A percentile compares a stretch with the other conserved stretches of the same genome.
These are phyloP conservation scores for Saccharomycopsis sp. DNA, from an alignment of 805 yeast genomes.

Conservation along the genomic window DNA sequence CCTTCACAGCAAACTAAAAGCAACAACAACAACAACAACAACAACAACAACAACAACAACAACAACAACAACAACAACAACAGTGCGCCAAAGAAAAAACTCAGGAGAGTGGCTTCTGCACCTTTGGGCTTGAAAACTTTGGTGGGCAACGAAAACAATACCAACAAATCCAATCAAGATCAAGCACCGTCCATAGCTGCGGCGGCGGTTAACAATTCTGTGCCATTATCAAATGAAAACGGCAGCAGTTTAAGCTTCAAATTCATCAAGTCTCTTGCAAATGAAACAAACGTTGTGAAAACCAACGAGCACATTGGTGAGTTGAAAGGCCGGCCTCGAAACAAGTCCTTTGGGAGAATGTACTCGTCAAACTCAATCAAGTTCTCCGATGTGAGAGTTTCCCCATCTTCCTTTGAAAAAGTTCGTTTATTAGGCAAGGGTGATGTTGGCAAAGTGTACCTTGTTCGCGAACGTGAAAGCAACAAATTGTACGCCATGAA, in stretches of 20 bases:
- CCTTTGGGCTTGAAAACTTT: constrained; percentile 50
- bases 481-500: constrained; percentile 86
- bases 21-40: too few species aligned
- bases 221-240: neutral
- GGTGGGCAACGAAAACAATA: constrained; percentile 22
- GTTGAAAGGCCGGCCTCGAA: constrained; percentile 32
- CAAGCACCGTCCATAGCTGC: neutral
- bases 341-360: constrained; percentile 45
- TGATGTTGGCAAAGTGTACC: constrained; percentile 93
- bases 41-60: neutral
- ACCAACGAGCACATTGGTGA: constrained; percentile 31
- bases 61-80: constrained; percentile 5
- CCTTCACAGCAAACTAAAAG: neutral
- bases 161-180: neutral
- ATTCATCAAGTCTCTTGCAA: constrained; percentile 11
- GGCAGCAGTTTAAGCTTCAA: neutral
- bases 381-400: constrained; percentile 68
- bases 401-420: constrained; percentile 81
- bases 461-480: constrained; percentile 74
- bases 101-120: constrained; percentile 78
- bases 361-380: constrained; percentile 71
- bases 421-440: constrained; percentile 90
- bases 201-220: too few species aligned
- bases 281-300: constrained; percentile 18
- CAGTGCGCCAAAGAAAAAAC: constrained; percentile 21